A percentile compares a stretch with the other conserved stretches of the same genome.
Evolutionary conservation across 169 alveolate genomes (phyloP).

Genomic region (Plasmodium yoelii): DNA sequence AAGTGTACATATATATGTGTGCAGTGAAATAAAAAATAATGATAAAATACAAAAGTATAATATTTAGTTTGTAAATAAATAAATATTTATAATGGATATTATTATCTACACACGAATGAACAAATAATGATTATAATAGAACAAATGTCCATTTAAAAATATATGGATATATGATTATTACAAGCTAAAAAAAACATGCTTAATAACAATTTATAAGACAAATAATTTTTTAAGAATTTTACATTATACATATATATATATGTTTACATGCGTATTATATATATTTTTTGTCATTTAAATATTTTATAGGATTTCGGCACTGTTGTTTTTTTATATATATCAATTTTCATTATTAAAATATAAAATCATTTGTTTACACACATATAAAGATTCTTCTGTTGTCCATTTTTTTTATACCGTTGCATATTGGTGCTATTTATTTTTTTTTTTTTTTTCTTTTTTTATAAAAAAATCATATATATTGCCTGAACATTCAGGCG

Average conservation of each 20-base stretch:
- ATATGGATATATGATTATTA: not conserved
- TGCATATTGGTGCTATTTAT: constrained; percentile 62
- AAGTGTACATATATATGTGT: constrained; percentile 5
- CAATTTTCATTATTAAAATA: not conserved
- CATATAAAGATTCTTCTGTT: not conserved
- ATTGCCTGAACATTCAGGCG: too few species aligned
- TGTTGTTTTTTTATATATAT: constrained; percentile 5
- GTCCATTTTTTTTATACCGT: constrained; percentile 9
- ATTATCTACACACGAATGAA: not conserved
- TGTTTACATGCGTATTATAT: not conserved
- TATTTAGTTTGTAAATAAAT: not conserved
- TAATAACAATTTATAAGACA: not conserved
- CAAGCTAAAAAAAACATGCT: constrained; percentile 23
- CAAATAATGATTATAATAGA: not conserved
- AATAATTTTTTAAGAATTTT: constrained; percentile 22
- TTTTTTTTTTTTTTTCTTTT: constrained; percentile 8
- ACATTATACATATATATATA: not conserved
- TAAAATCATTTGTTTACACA: not conserved
- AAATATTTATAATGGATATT: not conserved
- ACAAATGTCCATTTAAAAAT: not conserved
- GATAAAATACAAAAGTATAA: constrained; percentile 1
- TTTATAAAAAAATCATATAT: too few species aligned
- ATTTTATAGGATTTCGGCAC: not conserved
- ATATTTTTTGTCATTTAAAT: too few species aligned
- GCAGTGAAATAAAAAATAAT: not conserved